These are phyloP conservation scores for Hortaea werneckii DNA, from an alignment of 2,329 filamentous ascomycete species.

Conservation along the genomic window DNA sequence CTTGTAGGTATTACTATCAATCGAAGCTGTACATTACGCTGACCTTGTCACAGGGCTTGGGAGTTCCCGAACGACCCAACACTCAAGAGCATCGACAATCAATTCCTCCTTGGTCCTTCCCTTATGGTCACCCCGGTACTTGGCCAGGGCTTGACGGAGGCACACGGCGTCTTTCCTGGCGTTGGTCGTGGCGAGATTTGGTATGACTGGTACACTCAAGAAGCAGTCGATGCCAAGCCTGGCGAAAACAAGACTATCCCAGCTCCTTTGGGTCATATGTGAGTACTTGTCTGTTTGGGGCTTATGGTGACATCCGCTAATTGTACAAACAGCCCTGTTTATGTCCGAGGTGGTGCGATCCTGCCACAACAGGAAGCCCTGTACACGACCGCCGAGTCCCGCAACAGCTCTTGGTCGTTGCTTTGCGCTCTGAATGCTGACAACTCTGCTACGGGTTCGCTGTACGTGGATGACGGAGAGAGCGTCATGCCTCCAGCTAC, in stretches of 20 bases:
- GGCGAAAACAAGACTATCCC: conserved; percentile 50
- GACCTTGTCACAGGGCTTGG: conserved; percentile 39
- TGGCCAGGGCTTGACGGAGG: conserved; percentile 49
- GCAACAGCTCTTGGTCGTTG: conserved; percentile 57
- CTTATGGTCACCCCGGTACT: conserved; percentile 60
- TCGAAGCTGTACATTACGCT: too few species aligned
- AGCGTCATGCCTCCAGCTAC: conserved; percentile 48
- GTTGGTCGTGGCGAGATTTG: conserved; percentile 50
- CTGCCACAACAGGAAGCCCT: conserved; percentile 59
- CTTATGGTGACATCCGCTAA: background rate
- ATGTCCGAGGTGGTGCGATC: conserved; percentile 56
- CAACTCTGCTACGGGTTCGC: conserved; percentile 47
- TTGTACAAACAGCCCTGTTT: conserved; percentile 51
- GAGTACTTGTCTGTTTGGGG: too few species aligned
- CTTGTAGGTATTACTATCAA: background rate
- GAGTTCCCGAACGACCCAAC: conserved; percentile 63
- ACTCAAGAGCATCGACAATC: conserved; percentile 55
- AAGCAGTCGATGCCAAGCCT: conserved; percentile 40
- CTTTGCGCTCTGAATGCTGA: conserved; percentile 49
- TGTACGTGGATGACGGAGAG: conserved; percentile 56
- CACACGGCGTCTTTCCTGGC: conserved; percentile 61
- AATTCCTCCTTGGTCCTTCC: conserved; percentile 60
- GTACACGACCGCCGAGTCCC: conserved; percentile 54
- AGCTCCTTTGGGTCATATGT: conserved; percentile 49
- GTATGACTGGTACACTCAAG: conserved; percentile 74